Conservation (phyloP, 345 rosid species). For the Erucastrum elatum region DNA sequence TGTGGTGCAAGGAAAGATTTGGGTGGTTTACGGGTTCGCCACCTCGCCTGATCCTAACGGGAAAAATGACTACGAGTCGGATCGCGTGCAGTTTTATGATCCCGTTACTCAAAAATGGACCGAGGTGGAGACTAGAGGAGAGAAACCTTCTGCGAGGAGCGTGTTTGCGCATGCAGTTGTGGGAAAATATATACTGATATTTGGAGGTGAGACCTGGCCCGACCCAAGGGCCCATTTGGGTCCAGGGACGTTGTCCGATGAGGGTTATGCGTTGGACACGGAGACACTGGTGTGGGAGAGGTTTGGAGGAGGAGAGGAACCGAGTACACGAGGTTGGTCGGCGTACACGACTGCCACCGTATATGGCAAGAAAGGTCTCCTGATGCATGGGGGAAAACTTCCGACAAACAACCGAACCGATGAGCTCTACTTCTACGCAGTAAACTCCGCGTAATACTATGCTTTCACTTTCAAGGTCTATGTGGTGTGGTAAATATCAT, state of each 20-base stretch:
- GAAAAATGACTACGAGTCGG: background rate
- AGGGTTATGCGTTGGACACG: slow-evolving; percentile 3
- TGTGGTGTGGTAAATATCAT: background rate
- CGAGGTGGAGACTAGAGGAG: slow-evolving; percentile 13
- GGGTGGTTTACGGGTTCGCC: slow-evolving; percentile 28
- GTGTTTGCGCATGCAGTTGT: slow-evolving; percentile 11
- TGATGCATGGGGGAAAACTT: slow-evolving; percentile 27
- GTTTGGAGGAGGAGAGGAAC: slow-evolving; percentile 2
- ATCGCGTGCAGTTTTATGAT: slow-evolving; percentile 1
- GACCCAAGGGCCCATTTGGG: background rate
- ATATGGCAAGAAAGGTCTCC: slow-evolving; percentile 22
- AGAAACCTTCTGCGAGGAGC: slow-evolving; percentile 15
- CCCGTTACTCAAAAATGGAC: background rate
- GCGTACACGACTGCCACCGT: background rate
- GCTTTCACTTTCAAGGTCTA: background rate
- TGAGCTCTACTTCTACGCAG: slow-evolving; percentile 22
- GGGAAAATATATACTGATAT: slow-evolving; percentile 13
- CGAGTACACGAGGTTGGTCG: slow-evolving; percentile 9
- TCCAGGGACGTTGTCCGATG: slow-evolving; percentile 14
- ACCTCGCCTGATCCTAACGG: background rate
- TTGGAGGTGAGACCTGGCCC: slow-evolving; percentile 11
- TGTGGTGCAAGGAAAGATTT: slow-evolving; percentile 12
- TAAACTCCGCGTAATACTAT: background rate
- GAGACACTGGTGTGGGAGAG: slow-evolving; percentile 12
- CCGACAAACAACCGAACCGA: background rate